A percentile compares a stretch with the other conserved stretches of the same genome.
These are phyloP conservation scores for Carex myosuroides DNA, from an alignment of 176 grass and related monocot species.

Conservation along the genomic window DNA sequence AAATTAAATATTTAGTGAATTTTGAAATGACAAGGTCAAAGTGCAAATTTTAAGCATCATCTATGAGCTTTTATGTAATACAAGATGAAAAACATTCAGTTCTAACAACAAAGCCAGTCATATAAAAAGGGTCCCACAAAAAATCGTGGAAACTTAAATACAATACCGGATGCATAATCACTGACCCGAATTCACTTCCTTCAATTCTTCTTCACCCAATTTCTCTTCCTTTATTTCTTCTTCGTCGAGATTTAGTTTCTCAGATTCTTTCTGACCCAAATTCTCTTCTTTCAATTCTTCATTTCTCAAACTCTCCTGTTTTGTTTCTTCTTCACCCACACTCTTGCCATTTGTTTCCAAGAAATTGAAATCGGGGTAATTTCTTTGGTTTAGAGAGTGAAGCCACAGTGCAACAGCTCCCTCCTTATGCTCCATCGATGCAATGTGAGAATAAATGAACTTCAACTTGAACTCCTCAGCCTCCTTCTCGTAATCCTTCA, in stretches of 20 bases:
- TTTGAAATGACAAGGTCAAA: background rate
- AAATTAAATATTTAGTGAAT: background rate
- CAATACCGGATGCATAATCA: background rate
- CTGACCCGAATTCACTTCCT: constrained; percentile 7
- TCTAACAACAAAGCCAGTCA: background rate
- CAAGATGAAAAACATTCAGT: background rate
- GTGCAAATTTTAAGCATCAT: background rate
- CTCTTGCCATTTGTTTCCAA: constrained; percentile 25
- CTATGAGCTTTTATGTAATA: background rate
- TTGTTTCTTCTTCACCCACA: constrained; percentile 18
- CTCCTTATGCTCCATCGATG: constrained; percentile 87
- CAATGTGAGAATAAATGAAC: constrained; percentile 90
- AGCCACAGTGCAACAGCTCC: constrained; percentile 83
- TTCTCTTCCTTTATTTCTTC: background rate
- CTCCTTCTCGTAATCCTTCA: constrained; percentile 65
- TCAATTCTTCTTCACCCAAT: background rate
- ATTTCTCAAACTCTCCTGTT: constrained; percentile 1
- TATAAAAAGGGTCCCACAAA: background rate
- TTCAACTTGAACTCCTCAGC: constrained; percentile 84
- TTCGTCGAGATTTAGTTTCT: background rate
- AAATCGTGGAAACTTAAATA: background rate
- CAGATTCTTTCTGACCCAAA: constrained; percentile 6
- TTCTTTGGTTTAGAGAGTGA: constrained; percentile 78
- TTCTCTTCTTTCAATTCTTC: constrained; percentile 20
- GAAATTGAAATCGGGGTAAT: constrained; percentile 83